Evolutionary conservation across 1,284 basidiomycete species (phyloP).

Genomic region (Mycena citricolor): DNA sequence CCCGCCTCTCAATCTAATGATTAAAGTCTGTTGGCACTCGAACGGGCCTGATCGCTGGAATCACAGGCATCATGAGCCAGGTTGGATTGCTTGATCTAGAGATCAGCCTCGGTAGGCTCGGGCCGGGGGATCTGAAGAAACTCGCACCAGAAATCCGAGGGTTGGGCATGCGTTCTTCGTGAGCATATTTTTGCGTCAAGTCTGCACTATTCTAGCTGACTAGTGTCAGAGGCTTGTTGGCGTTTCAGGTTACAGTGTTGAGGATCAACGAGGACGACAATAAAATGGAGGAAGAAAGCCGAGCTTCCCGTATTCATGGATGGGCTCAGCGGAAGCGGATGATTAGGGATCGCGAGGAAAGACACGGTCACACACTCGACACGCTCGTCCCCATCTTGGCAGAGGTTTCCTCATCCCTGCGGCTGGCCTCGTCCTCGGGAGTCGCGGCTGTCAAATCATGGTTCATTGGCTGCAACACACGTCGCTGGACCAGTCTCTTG

Average conservation of each 20-base stretch:
- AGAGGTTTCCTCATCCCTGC: slow-evolving; percentile 33
- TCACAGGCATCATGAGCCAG: slow-evolving; percentile 38
- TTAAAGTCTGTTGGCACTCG: slow-evolving; percentile 23
- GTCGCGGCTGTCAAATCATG: slow-evolving; percentile 29
- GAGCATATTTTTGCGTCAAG: slow-evolving; percentile 22
- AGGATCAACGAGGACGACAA: slow-evolving; percentile 29
- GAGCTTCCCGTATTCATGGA: slow-evolving; percentile 20
- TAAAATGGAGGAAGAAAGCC: slow-evolving; percentile 27
- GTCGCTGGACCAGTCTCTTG: slow-evolving; percentile 34
- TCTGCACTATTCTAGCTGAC: background rate
- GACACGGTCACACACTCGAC: slow-evolving; percentile 40
- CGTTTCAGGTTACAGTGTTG: slow-evolving; percentile 32
- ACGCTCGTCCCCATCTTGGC: slow-evolving; percentile 40
- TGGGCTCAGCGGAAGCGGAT: slow-evolving; percentile 10
- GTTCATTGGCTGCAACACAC: slow-evolving; percentile 35
- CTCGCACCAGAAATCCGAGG: slow-evolving; percentile 44
- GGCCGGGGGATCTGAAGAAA: slow-evolving; percentile 49
- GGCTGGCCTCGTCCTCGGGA: slow-evolving; percentile 30
- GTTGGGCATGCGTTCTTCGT: slow-evolving; percentile 44
- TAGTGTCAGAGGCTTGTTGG: slow-evolving; percentile 32
- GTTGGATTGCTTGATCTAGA: slow-evolving; percentile 51
- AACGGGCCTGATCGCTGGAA: slow-evolving; percentile 28
- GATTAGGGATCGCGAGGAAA: slow-evolving; percentile 33
- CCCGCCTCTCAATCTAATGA: background rate
- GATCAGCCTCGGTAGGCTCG: slow-evolving; percentile 53